Evolutionary conservation across 139 green algal species (phyloP).

Genomic region (Microglena sp.): DNA sequence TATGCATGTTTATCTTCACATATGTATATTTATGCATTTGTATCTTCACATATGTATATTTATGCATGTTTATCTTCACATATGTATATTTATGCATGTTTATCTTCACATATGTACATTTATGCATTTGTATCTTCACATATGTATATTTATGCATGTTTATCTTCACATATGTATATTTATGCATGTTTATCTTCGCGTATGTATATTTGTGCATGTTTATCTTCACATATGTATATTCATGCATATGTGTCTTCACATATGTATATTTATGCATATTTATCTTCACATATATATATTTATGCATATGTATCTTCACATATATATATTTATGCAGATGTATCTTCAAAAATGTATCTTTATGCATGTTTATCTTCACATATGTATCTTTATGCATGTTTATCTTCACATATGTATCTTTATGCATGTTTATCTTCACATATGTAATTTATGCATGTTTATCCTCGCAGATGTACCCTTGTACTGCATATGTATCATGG

Average conservation of each 20-base stretch:
- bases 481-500: no score
- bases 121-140: background rate
- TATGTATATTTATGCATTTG: background rate
- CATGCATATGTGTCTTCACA: background rate
- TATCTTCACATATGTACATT: background rate
- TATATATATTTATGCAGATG: background rate
- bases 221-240: background rate
- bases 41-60: background rate
- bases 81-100: background rate
- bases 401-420: no score
- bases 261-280: background rate
- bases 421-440: no score
- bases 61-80: background rate
- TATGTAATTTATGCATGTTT: no score
- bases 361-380: no score
- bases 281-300: background rate
- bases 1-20: background rate
- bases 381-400: no score
- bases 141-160: background rate
- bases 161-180: background rate
- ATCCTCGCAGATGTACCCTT: no score
- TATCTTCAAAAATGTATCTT: background rate
- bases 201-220: background rate
- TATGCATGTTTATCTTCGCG: background rate
- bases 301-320: background rate